Percentiles rank a stretch among this genome's conserved stretches.
Conservation (phyloP, 345 rosid genomes). For the Linum usitatissimum region DNA sequence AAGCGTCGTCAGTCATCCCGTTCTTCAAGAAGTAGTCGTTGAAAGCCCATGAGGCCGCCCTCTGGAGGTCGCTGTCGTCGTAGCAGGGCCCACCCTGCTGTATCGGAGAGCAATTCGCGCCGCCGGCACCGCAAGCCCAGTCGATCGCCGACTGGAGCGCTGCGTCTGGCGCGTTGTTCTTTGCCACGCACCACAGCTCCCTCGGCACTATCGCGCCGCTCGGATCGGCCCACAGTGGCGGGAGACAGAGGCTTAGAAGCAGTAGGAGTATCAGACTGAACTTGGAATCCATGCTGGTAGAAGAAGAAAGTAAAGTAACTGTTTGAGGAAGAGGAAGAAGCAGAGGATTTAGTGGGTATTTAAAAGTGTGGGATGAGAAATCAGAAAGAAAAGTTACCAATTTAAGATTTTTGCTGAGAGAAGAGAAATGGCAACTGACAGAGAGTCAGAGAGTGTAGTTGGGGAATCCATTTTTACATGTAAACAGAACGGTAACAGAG, state of each 20-base stretch:
- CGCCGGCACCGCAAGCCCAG: slow-evolving; percentile 81
- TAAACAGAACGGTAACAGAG: too few relatives aligned
- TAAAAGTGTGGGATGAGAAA: too few relatives aligned
- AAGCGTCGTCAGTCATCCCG: slow-evolving; percentile 62
- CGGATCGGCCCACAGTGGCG: slow-evolving; percentile 17
- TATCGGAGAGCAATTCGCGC: slow-evolving; percentile 45
- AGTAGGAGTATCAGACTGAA: background rate
- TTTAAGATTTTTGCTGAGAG: too few relatives aligned
- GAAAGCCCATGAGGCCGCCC: slow-evolving; percentile 67
- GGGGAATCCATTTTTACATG: too few relatives aligned
- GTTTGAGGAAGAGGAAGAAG: too few relatives aligned
- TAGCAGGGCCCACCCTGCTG: slow-evolving; percentile 64
- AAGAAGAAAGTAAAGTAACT: too few relatives aligned
- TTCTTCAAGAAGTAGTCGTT: slow-evolving; percentile 63
- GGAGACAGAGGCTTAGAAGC: background rate
- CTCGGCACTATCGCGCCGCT: slow-evolving; percentile 16
- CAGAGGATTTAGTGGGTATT: too few relatives aligned
- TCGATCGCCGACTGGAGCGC: slow-evolving; percentile 51
- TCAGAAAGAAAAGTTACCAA: too few relatives aligned
- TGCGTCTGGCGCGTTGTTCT: slow-evolving; percentile 75
- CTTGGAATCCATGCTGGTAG: background rate
- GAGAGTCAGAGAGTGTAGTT: too few relatives aligned
- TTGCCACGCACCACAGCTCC: slow-evolving; percentile 86
- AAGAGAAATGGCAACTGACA: too few relatives aligned
- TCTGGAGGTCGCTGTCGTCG: slow-evolving; percentile 40